Evolutionary conservation across 2,329 filamentous ascomycete species (phyloP), one percentile per base, ranked within the genome.

Genomic region (Fusarium cicatricum): DNA sequence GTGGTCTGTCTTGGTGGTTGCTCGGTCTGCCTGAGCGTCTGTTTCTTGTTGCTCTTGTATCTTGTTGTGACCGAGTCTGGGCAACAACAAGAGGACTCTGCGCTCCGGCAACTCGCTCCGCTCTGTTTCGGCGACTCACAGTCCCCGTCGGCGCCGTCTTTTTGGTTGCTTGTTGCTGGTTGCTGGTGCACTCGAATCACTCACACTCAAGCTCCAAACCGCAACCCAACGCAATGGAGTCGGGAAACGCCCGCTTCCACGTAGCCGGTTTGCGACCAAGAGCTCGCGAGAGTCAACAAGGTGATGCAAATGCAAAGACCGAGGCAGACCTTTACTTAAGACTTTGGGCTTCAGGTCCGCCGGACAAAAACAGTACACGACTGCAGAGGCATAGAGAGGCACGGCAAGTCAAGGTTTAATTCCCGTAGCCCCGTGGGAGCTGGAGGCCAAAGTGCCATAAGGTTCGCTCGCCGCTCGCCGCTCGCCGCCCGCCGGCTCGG

Each of bases 351-450:
- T 19, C 36, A 19, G 39, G 23, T 36, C 17, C 17, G 41, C 34
- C 32, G 50, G 37, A 38, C 29, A 34, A 32, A 7, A 41, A 39
- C 23, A n/a, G 23, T 37, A 41, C 34, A 41, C 45, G 42, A 41
- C 31, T 38, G 34, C 38, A 33, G 34, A 33, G 47, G 19, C 47
- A 21, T 40, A 37, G 21, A 26, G 3, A 40, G 42, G 31, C 43
- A 37, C 47, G 42, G 53, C 57, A 56, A 55, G 49, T 40, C 52
- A 58, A 65, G 49, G 41, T 59, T 52, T 65, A 64, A 54, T 57
- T 43, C 52, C 49, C 50, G 38, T 53, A 37, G 32, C 38, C 46
- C n/a, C 23, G 9, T 26, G 23, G 23, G 23, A 26, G 23, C 34
- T 51, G 23, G 21, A 50, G 50, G 36, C 39, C 45, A 55, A 42